Evolutionary conservation across 306 rosid species (phyloP).

Genomic region (Quercus rubra): DNA sequence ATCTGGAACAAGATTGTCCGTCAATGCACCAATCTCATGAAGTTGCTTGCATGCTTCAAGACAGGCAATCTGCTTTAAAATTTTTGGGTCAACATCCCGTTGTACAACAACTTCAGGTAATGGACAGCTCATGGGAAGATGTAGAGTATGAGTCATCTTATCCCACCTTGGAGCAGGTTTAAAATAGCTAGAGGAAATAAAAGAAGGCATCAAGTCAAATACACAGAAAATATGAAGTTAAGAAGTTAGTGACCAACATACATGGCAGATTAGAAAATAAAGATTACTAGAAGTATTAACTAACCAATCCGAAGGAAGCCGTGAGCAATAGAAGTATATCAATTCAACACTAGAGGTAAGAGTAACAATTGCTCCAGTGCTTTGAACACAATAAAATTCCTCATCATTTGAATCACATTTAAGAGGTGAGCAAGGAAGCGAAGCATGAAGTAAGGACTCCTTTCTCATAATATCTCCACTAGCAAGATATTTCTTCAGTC

Average conservation of each 20-base stretch:
- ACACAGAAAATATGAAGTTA: neutral
- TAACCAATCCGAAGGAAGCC: constrained; percentile 86
- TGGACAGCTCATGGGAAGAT: constrained; percentile 87
- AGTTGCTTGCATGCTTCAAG: constrained; percentile 91
- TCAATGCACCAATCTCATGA: constrained; percentile 76
- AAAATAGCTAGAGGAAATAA: constrained; percentile 54
- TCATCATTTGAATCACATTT: constrained; percentile 35
- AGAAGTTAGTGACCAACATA: constrained; percentile 7
- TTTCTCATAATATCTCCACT: constrained; percentile 69
- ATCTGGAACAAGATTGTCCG: constrained; percentile 74
- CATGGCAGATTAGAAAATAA: neutral
- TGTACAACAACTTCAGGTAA: constrained; percentile 38
- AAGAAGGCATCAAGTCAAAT: constrained; percentile 11
- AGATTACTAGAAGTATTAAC: constrained; percentile 14
- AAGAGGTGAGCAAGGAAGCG: constrained; percentile 47
- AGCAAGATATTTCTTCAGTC: constrained; percentile 58
- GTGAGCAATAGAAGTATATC: constrained; percentile 73
- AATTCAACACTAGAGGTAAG: constrained; percentile 64
- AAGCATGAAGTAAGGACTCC: constrained; percentile 59
- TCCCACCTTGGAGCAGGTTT: constrained; percentile 87
- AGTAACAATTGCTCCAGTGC: constrained; percentile 67
- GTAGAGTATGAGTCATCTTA: constrained; percentile 37
- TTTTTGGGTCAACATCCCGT: constrained; percentile 34
- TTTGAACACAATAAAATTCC: constrained; percentile 56
- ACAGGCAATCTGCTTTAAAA: constrained; percentile 64